A percentile compares a stretch with the other conserved stretches of the same genome.
Evolutionary conservation across 2,329 filamentous ascomycete genomes (phyloP).

Genomic region (Pezicula carpinea): DNA sequence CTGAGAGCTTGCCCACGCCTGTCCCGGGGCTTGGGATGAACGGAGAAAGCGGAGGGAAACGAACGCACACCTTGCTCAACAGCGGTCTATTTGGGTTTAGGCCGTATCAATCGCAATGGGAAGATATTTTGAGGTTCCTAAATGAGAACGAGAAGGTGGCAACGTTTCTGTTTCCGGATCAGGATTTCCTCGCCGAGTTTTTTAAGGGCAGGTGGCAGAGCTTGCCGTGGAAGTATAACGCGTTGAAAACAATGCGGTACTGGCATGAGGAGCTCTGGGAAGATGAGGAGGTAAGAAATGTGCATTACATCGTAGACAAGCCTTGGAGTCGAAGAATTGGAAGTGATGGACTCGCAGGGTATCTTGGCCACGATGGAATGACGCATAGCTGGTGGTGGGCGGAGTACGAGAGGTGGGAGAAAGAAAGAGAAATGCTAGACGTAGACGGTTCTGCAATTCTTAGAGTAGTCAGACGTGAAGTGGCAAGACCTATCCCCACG

Average conservation of each 20-base stretch:
- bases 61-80: conserved; percentile 44
- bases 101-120: conserved; percentile 34
- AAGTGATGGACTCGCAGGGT: conserved; percentile 30
- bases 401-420: conserved; percentile 38
- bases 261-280: conserved; percentile 51
- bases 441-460: too few species aligned
- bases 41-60: conserved; percentile 10
- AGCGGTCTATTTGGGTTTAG: conserved; percentile 46
- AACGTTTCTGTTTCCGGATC: conserved; percentile 50
- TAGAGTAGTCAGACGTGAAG: too few species aligned
- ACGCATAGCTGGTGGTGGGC: conserved; percentile 51
- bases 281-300: conserved; percentile 49
- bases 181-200: conserved; percentile 49
- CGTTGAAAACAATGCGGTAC: conserved; percentile 52
- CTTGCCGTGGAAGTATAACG: conserved; percentile 56
- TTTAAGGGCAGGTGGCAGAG: conserved; percentile 49
- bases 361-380: conserved; percentile 44
- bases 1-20: conserved; percentile 28
- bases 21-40: conserved; percentile 27
- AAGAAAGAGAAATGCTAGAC: conserved; percentile 11
- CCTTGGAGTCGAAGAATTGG: conserved; percentile 48
- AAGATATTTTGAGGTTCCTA: conserved; percentile 36
- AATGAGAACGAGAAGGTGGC: conserved; percentile 31
- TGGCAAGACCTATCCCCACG: too few species aligned
- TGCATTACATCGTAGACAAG: conserved; percentile 58